These are phyloP conservation scores for Avena sativa DNA, from an alignment of 176 grass and related monocot species.

Conservation along the genomic window DNA sequence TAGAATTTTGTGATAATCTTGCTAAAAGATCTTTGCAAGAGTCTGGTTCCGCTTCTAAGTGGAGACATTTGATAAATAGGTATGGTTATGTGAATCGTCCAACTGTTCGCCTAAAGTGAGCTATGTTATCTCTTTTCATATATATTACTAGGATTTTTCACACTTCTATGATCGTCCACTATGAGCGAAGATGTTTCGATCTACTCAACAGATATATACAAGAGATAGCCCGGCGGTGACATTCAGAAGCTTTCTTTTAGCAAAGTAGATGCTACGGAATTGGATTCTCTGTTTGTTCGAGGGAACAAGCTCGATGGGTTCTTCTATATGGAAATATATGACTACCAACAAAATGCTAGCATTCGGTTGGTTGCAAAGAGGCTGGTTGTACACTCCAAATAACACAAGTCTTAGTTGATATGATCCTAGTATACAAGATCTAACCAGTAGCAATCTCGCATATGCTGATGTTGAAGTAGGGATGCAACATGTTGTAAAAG, in stretches of 20 bases:
- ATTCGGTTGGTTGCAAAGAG: slow-evolving; percentile 74
- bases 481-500: slow-evolving; percentile 5
- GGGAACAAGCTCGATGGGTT: slow-evolving; percentile 67
- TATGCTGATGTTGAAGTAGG: slow-evolving; percentile 45
- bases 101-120: slow-evolving; percentile 78
- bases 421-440: slow-evolving; percentile 39
- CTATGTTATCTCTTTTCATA: slow-evolving; percentile 21
- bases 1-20: slow-evolving; percentile 77
- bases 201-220: slow-evolving; percentile 78
- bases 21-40: slow-evolving; percentile 61
- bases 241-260: slow-evolving; percentile 76
- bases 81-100: slow-evolving; percentile 59
- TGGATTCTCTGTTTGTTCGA: slow-evolving; percentile 61
- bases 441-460: background rate
- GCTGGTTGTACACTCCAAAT: slow-evolving; percentile 64
- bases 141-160: background rate
- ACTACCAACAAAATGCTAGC: slow-evolving; percentile 81
- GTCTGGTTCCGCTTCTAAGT: slow-evolving; percentile 76
- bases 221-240: slow-evolving; percentile 62
- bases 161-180: background rate
- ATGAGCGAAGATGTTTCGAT: slow-evolving; percentile 31
- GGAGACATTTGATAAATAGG: slow-evolving; percentile 76
- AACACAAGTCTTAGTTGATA: slow-evolving; percentile 30
- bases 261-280: slow-evolving; percentile 56
- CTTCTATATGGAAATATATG: slow-evolving; percentile 69